Percentiles rank a stretch among this genome's conserved stretches.
These are phyloP conservation scores for Fonsecaea erecta DNA, from an alignment of 2,329 filamentous ascomycete genomes.

Conservation along the genomic window DNA sequence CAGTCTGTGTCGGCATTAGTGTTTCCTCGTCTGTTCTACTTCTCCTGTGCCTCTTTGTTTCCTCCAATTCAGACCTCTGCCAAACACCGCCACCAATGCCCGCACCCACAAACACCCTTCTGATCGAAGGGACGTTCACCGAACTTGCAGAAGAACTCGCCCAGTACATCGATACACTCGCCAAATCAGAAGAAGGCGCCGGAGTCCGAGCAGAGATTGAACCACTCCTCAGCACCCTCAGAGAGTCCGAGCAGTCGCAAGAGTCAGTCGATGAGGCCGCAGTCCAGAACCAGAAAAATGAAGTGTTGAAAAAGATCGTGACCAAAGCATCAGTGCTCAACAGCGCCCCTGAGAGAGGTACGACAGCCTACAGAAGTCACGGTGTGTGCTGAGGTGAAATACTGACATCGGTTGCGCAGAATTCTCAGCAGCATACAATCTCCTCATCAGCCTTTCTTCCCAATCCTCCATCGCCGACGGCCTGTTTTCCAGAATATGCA, in stretches of 20 bases:
- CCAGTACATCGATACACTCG: constrained; percentile 85
- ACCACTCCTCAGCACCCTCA: constrained; percentile 65
- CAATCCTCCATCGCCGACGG: constrained; percentile 84
- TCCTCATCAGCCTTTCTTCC: constrained; percentile 89
- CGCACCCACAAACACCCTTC: constrained; percentile 64
- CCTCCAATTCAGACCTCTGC: background rate
- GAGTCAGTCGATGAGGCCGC: constrained; percentile 47
- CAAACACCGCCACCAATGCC: constrained; percentile 53
- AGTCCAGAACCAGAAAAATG: constrained; percentile 68
- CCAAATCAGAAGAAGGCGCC: constrained; percentile 64
- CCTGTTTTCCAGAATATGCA: constrained; percentile 85
- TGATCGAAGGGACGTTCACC: constrained; percentile 89
- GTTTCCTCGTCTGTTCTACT: background rate
- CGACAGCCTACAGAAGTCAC: constrained; percentile 1
- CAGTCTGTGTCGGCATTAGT: background rate
- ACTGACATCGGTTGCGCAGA: constrained; percentile 58
- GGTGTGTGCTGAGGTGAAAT: background rate
- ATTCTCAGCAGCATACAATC: constrained; percentile 94
- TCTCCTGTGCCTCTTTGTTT: background rate
- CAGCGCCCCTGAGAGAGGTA: constrained; percentile 83
- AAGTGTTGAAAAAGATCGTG: constrained; percentile 87
- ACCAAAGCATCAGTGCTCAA: constrained; percentile 77
- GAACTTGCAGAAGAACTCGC: constrained; percentile 94
- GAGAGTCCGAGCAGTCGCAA: constrained; percentile 59
- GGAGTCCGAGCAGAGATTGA: constrained; percentile 66